Base-by-base conservation (phyloP, 2,329 filamentous ascomycete genomes). In the Endocalyx cinctus region DNA sequence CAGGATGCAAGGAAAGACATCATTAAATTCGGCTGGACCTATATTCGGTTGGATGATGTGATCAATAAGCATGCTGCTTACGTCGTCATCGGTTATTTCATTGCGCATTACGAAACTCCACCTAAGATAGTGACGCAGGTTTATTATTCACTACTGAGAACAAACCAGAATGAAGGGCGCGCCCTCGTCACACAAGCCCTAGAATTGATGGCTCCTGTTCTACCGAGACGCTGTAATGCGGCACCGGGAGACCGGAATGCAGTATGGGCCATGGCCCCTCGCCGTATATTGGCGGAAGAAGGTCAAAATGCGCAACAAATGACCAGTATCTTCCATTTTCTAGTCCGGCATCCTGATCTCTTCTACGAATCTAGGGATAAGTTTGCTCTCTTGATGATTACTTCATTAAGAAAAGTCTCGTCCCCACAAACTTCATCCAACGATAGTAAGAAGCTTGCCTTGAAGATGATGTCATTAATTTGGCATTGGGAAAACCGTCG, bases 51-150 rank as follows among this genome's bases (percentile, higher is more conserved):
- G n/a, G 94, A 99, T 54, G 92, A 99, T 59, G 86, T 95, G 37
- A 95, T 98, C 67, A 98, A 97, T 69, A 98, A 98, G 60, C 92
- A 97, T 58, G 92, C 90, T 1, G 89, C 92, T 3, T 98, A 98
- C 51, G 90, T 96, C 5, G 79, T 98, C 5, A 94, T 98, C 41
- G 88, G 87, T 3, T 98, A 96, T 61, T 98, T 98, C 65, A 96
- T 98, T 50, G 87, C 87, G 1, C 85, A 94, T 44, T 98, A 94
- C 54, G 94, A 98, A 50, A 97, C 92, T 0, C 94, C 92, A 0
- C 75, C 86, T 10, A 98, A 97, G 72, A 97, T 98, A 35, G 88
- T 92, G 4, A 84, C 85, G 14, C 90, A 97, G 58, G 89, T 98
- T 15, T 98, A 98, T 55, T 82, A 92, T 44, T 88, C 88, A 3